These are phyloP conservation scores for Pseudocercospora pini-densiflorae DNA, from an alignment of 2,329 filamentous ascomycete species.

Conservation along the genomic window DNA sequence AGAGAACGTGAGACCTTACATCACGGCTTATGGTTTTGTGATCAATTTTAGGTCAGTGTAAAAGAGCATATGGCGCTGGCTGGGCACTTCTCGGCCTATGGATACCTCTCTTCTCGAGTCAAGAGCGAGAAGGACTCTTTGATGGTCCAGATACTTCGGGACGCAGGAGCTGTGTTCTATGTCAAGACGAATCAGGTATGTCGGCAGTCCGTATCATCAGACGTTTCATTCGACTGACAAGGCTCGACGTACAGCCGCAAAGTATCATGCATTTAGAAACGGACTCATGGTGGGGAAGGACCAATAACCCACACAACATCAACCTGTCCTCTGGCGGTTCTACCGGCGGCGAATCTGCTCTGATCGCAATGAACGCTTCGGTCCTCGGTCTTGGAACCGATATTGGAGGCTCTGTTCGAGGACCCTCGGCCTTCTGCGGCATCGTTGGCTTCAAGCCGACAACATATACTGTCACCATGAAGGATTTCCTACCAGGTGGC, in stretches of 20 bases:
- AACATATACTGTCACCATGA: conserved; percentile 22
- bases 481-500: conserved; percentile 21
- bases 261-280: conserved; percentile 27
- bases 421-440: conserved; percentile 77
- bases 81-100: conserved; percentile 21
- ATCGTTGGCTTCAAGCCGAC: conserved; percentile 41
- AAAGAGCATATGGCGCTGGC: conserved; percentile 27
- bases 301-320: conserved; percentile 26
- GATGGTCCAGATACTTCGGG: conserved; percentile 21
- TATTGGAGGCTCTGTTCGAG: conserved; percentile 67
- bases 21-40: background rate
- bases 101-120: conserved; percentile 17
- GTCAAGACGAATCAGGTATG: conserved; percentile 26
- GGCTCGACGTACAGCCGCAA: conserved; percentile 14
- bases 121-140: conserved; percentile 21
- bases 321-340: conserved; percentile 25
- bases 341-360: conserved; percentile 46
- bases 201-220: background rate
- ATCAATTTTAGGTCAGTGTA: conserved; percentile 12
- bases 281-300: conserved; percentile 17
- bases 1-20: background rate
- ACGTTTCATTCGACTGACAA: background rate
- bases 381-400: conserved; percentile 66
- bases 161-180: conserved; percentile 29
- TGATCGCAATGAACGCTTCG: conserved; percentile 62